Base-by-base conservation (phyloP, 1,284 basidiomycete species). In the Prillingera fragicola region DNA sequence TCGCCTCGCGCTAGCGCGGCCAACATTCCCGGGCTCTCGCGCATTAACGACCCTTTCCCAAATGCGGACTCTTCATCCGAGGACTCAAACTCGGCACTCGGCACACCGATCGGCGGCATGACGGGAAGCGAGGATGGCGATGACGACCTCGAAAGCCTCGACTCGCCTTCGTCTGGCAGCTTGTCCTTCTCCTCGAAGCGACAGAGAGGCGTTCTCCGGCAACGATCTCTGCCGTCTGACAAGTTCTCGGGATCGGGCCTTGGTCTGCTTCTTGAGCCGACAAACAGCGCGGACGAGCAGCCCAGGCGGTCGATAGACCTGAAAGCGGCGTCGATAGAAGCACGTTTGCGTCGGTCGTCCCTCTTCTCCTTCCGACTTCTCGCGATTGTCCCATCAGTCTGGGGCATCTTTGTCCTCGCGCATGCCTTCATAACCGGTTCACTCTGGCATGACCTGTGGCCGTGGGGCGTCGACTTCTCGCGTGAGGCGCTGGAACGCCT, bases 391-490 rank as follows among this genome's bases (percentile, higher is more conserved):
- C 67, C 67, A 2, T 53, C 61, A 8, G 22, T 63, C 10, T 67
- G 64, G 65, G 66, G 65, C 5, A 61, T 57, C 17, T 41, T 48
- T 3, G 65, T 68, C 12, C 50, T 68, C 14, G 5, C 50, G 10
- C 45, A 60, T 37, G 65, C 60, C 14, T 38, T 66, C 12, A 31
- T 57, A 9, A 57, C 52, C 0, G 65, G 61, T 10, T 56, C 58
- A 14, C 33, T 67, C 17, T 61, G 57, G 55, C 42, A 57, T 10
- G 61, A 66, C 32, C 55, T 63, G 7, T 70, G 66, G 60, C 67
- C 67, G 9, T 70, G 63, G 59, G 67, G 67, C 9, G 57, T 63
- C 24, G 66, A 68, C 43, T 39, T 64, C 8, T 57, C 54, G 8
- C 54, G 55, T 27, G 67, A 67, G 39, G 58, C 62, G 7, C 41